These are phyloP conservation scores for Alternaria sp. DNA, from an alignment of 2,329 filamentous ascomycete genomes.

Conservation along the genomic window DNA sequence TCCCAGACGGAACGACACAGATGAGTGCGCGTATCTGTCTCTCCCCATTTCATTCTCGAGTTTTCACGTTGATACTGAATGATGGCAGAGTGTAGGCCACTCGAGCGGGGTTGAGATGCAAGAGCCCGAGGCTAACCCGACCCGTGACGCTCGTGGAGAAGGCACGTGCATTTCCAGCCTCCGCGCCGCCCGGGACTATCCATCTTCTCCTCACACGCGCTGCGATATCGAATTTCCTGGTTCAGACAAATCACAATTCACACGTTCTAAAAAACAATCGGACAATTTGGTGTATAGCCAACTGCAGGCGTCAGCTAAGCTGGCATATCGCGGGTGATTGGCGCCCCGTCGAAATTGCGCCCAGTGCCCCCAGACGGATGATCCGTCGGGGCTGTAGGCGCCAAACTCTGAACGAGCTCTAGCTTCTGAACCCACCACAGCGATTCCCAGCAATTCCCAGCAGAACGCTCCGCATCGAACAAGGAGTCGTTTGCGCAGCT, in stretches of 20 bases:
- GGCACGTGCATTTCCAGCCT: not conserved
- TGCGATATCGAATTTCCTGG: constrained; percentile 17
- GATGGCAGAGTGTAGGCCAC: not conserved
- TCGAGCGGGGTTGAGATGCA: not conserved
- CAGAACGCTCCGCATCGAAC: not conserved
- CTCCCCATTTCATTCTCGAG: too few relatives aligned
- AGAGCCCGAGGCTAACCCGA: not conserved
- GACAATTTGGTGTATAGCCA: constrained; percentile 33
- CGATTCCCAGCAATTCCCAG: too few relatives aligned
- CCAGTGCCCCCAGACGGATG: not conserved
- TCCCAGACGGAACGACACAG: not conserved
- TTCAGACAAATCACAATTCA: constrained; percentile 40
- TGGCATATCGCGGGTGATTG: constrained; percentile 21
- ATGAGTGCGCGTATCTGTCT: not conserved
- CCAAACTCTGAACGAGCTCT: not conserved
- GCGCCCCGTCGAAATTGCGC: not conserved
- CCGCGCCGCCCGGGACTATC: not conserved
- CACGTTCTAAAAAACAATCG: constrained; percentile 25
- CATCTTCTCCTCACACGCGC: not conserved
- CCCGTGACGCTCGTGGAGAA: not conserved
- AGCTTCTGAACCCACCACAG: too few relatives aligned
- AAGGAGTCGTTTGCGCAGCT: not conserved
- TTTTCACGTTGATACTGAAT: too few relatives aligned
- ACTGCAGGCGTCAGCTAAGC: constrained; percentile 27
- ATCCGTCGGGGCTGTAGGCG: not conserved